Base-by-base conservation (phyloP, 257 asterid species). In the Capsicum chinense region DNA sequence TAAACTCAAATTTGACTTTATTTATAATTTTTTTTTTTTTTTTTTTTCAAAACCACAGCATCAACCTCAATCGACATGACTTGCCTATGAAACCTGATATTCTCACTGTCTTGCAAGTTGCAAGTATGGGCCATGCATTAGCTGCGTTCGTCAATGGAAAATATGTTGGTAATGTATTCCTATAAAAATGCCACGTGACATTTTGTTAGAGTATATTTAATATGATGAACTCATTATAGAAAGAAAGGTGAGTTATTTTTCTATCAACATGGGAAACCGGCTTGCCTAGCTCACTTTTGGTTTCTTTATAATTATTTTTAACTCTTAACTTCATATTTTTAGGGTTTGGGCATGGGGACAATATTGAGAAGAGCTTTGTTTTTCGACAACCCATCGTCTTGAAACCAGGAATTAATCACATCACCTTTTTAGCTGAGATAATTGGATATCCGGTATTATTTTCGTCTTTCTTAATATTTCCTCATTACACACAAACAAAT, bases 271-370 rank as follows among this genome's bases (percentile, higher is more conserved):
- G 35, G 68, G 48, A 5, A 62, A 19, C 19, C 2, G 37, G 1
- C 15, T 39, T 69, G 56, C 26, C 44, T 26, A 26, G 33, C 33
- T 64, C 26, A 8, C 68, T 9, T 21, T 1, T 21, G 39, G 39
- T 42, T 42, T 12, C 5, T 66, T 66, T 33, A 33, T 6, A 33
- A 64, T 5, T 33, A 64, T 64, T 11, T 37, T 44, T 33, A 12
- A 66, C 10, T 66, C 16, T 66, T 64, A 64, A 26, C 8, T 64
- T 33, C 5, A 3, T 44, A 21, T 10, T 66, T 84, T 11, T 83
- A 94, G 99, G 99, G 26, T 93, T 90, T 74, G 94, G 91, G 19
- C 98, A 93, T 79, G 99, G 99, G 68, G 93, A 92, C 91, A 95
- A 92, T 68, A 87, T 93, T 0, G 98, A 93, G 74, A 97, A 97